These are phyloP conservation scores for Dianthus caryophyllus DNA, from an alignment of 148 eudicot species.

Conservation along the genomic window DNA sequence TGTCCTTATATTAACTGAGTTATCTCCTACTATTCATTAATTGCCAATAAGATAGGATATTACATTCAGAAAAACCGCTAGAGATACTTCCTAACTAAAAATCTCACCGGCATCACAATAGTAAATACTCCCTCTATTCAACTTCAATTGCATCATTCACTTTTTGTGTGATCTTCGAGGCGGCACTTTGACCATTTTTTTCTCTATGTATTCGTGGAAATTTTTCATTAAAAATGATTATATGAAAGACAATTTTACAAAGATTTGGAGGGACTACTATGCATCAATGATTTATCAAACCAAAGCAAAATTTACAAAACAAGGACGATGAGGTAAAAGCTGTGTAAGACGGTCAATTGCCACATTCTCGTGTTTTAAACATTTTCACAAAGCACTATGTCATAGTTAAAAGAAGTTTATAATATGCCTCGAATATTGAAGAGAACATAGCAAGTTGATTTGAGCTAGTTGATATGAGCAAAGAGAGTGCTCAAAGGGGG, in stretches of 20 bases:
- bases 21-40: background rate
- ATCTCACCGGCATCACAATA: background rate
- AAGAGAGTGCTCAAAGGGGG: background rate
- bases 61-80: background rate
- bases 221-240: too few relatives aligned
- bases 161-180: too few relatives aligned
- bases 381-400: background rate
- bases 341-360: background rate
- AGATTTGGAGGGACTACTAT: too few relatives aligned
- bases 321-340: background rate
- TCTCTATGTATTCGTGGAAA: too few relatives aligned
- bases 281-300: background rate
- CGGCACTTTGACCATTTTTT: too few relatives aligned
- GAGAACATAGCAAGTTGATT: too few relatives aligned
- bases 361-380: background rate
- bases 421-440: background rate
- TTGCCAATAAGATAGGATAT: background rate
- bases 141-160: too few relatives aligned
- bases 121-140: too few relatives aligned
- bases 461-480: background rate
- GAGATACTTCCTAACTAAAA: background rate
- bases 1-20: background rate
- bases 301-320: background rate
- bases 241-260: too few relatives aligned
- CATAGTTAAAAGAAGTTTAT: background rate